Evolutionary conservation across 164 flowering plant species (phyloP).

Genomic region (Macadamia integrifolia): DNA sequence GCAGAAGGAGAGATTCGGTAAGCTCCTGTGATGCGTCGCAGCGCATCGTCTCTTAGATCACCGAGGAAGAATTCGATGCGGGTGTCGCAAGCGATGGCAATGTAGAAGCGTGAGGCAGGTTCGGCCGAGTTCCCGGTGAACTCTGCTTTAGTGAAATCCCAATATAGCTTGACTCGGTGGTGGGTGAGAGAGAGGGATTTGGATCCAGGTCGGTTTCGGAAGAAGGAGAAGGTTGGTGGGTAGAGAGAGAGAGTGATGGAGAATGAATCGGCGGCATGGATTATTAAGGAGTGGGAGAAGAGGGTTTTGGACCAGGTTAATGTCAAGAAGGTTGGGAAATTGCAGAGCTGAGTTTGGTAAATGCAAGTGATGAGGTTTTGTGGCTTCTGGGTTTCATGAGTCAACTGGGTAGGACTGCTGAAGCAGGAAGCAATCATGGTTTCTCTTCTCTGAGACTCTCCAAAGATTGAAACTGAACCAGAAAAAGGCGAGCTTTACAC

Average conservation of each 20-base stretch:
- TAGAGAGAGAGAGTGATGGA: conserved; percentile 46
- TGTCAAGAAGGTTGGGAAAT: conserved; percentile 42
- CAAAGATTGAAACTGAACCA: too few species aligned
- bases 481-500: too few species aligned
- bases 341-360: conserved; percentile 48
- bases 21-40: conserved; percentile 20
- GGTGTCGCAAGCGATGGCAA: conserved; percentile 36
- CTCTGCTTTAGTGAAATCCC: conserved; percentile 58
- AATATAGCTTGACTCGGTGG: conserved; percentile 37
- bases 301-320: conserved; percentile 63
- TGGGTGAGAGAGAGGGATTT: conserved; percentile 32
- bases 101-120: conserved; percentile 50
- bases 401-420: conserved; percentile 28
- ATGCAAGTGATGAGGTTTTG: conserved; percentile 49
- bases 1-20: background rate
- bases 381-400: conserved; percentile 26
- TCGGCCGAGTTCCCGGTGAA: conserved; percentile 49
- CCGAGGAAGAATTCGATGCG: conserved; percentile 53
- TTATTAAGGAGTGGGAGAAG: conserved; percentile 48
- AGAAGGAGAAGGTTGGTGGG: conserved; percentile 46
- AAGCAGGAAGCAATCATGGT: conserved; percentile 47
- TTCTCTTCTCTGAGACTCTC: background rate
- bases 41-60: conserved; percentile 35
- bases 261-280: conserved; percentile 40
- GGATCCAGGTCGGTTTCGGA: conserved; percentile 37